These are phyloP conservation scores for Puccinellia tenuiflora DNA, from an alignment of 176 grass and related monocot species.

Conservation along the genomic window DNA sequence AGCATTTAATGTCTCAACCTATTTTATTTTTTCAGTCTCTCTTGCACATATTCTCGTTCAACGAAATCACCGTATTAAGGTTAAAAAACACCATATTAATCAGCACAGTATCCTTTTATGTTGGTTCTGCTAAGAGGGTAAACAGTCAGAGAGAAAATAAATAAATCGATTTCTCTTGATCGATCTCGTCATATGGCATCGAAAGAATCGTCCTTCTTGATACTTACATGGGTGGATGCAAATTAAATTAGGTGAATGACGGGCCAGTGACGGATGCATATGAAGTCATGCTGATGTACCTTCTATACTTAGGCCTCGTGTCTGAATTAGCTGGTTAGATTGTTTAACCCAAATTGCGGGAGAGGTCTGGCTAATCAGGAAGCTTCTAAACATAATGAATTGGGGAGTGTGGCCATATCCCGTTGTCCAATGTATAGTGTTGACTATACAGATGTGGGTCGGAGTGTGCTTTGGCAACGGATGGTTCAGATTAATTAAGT, in stretches of 20 bases:
- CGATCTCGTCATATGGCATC: neutral
- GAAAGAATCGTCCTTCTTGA: neutral
- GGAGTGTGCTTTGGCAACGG: neutral
- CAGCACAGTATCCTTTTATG: neutral
- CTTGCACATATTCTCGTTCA: neutral
- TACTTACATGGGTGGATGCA: slow-evolving; percentile 1
- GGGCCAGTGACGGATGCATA: neutral
- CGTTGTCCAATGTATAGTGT: neutral
- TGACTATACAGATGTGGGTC: neutral
- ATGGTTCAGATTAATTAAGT: neutral
- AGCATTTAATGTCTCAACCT: neutral
- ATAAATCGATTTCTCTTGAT: neutral
- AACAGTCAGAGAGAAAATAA: neutral
- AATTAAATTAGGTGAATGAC: neutral
- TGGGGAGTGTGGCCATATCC: neutral
- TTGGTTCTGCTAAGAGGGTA: neutral
- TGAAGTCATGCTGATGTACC: neutral
- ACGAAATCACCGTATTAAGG: neutral
- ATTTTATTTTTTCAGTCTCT: neutral
- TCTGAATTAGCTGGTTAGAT: slow-evolving; percentile 6
- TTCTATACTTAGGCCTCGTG: slow-evolving; percentile 14
- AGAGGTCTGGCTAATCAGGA: neutral
- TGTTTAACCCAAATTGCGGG: neutral
- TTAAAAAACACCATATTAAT: neutral
- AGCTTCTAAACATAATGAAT: neutral